Conservation (phyloP, 108 stramenopile genomes). For the Fistulifera solaris region DNA sequence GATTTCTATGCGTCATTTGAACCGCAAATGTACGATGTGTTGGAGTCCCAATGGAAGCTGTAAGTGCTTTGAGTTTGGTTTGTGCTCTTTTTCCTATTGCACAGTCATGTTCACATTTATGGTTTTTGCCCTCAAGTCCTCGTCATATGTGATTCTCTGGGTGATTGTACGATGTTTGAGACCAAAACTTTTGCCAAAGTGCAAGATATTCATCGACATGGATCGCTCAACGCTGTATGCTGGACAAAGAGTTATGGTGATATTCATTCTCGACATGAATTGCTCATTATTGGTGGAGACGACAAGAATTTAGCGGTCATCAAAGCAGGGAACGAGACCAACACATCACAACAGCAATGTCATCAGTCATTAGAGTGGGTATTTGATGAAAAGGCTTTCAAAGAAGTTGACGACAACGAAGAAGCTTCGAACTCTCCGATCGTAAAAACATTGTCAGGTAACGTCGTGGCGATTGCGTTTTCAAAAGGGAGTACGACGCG, state of each 20-base stretch:
- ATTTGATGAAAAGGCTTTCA: constrained; percentile 19
- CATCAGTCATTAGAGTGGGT: constrained; percentile 26
- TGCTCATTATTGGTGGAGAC: constrained; percentile 28
- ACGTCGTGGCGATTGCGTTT: constrained; percentile 19
- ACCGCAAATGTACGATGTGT: background rate
- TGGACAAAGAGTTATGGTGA: constrained; percentile 20
- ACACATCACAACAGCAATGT: constrained; percentile 3
- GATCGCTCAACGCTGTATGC: constrained; percentile 11
- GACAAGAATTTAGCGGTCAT: constrained; percentile 21
- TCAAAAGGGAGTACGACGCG: constrained; percentile 17
- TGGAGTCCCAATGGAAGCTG: constrained; percentile 1
- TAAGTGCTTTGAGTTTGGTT: background rate
- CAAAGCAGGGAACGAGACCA: constrained; percentile 22
- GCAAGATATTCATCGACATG: constrained; percentile 24
- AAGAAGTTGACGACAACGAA: constrained; percentile 14
- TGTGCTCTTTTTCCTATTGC: too few species aligned
- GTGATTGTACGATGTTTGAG: constrained; percentile 27
- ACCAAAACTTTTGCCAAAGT: constrained; percentile 30
- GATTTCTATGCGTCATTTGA: background rate
- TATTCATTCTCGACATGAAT: constrained; percentile 10
- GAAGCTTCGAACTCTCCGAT: background rate
- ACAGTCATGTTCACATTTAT: too few species aligned
- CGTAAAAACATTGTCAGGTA: background rate
- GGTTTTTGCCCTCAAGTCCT: too few species aligned
- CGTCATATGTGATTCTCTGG: background rate